phyloP scores from a whole-genome alignment of 2,329 filamentous ascomycete genomes.

The Arthroderma uncinatum region DNA sequence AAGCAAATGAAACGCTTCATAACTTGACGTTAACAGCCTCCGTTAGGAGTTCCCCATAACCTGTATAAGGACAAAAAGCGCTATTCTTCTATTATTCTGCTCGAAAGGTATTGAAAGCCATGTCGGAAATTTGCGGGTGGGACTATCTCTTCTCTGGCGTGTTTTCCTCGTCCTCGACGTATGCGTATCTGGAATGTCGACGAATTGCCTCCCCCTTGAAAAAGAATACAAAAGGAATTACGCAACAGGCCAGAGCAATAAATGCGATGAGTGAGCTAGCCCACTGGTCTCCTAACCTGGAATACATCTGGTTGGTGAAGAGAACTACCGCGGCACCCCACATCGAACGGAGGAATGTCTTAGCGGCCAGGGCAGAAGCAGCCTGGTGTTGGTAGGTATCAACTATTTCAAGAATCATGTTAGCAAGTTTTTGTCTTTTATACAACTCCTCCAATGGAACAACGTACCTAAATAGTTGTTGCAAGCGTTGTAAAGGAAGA shows the following conservation, averaged over 20 bases:
- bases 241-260: conserved; percentile 64
- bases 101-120: too few species aligned
- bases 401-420: conserved; percentile 28
- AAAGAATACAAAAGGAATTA: conserved; percentile 75
- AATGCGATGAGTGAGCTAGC: conserved; percentile 62
- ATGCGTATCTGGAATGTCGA: conserved; percentile 60
- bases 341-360: conserved; percentile 67
- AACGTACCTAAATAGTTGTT: conserved; percentile 55
- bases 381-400: conserved; percentile 63
- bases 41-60: too few species aligned
- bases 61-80: too few species aligned
- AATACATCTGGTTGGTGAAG: conserved; percentile 74
- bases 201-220: conserved; percentile 62
- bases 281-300: conserved; percentile 62
- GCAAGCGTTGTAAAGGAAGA: conserved; percentile 70
- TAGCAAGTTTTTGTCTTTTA: conserved; percentile 10
- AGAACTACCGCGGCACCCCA: conserved; percentile 70
- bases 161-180: conserved; percentile 45
- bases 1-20: too few species aligned
- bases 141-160: conserved; percentile 5
- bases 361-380: conserved; percentile 68
- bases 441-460: not conserved
- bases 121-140: too few species aligned
- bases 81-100: too few species aligned
- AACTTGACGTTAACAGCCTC: too few species aligned